These are phyloP conservation scores for Haematococcus sp. DNA, from an alignment of 139 green algal species.

Conservation along the genomic window DNA sequence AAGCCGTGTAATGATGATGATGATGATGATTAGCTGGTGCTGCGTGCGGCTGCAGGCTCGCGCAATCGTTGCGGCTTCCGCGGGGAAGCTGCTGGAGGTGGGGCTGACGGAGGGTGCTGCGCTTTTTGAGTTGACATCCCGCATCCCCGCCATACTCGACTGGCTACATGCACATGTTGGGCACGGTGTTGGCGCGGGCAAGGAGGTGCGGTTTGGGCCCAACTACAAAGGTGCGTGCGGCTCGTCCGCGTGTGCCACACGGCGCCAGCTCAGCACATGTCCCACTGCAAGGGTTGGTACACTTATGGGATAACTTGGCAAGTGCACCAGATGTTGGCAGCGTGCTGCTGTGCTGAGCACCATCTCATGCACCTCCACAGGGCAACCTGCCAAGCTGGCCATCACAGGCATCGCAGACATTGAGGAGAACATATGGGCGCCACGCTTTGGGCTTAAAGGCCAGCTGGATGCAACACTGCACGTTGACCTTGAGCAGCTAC, in stretches of 20 bases:
- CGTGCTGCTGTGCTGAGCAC: not conserved
- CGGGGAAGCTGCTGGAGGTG: conserved; percentile 63
- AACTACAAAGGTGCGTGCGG: not conserved
- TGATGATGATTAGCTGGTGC: too few species aligned
- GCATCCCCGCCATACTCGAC: conserved; percentile 20
- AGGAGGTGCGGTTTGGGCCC: not conserved
- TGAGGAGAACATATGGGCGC: conserved; percentile 90
- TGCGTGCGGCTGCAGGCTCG: too few species aligned
- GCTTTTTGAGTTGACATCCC: conserved; percentile 16
- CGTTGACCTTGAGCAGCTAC: conserved; percentile 10
- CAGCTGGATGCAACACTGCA: conserved; percentile 81
- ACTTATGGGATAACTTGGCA: too few species aligned
- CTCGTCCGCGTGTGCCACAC: not conserved
- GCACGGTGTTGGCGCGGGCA: not conserved
- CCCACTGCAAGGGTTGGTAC: too few species aligned
- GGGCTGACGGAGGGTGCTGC: conserved; percentile 49
- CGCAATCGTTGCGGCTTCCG: conserved; percentile 27
- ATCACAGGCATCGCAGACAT: conserved; percentile 81
- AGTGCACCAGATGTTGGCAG: too few species aligned
- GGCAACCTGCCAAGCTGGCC: not conserved
- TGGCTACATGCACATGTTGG: conserved; percentile 28
- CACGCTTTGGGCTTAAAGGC: conserved; percentile 88
- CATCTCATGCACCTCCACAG: not conserved
- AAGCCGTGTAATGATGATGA: too few species aligned
- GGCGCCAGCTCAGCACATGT: too few species aligned